Percentiles rank a stretch among this genome's conserved stretches.
Evolutionary conservation across 1,284 basidiomycete genomes (phyloP).

Genomic region (Mycena sp.): DNA sequence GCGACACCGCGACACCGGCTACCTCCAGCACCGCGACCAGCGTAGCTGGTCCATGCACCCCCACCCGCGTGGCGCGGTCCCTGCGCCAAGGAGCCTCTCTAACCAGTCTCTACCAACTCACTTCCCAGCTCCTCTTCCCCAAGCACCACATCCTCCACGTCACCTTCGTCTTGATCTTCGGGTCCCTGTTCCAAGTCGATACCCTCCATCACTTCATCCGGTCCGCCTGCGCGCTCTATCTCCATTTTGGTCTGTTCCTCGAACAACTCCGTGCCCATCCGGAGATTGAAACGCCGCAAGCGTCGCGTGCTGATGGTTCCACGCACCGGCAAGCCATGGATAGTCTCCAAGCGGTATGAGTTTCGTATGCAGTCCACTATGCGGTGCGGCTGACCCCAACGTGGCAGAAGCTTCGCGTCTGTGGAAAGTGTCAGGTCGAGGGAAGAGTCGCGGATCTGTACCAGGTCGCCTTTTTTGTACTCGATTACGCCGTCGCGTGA

Average conservation of each 20-base stretch:
- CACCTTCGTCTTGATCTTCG: not conserved
- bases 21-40: constrained; percentile 1
- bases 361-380: constrained; percentile 20
- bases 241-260: constrained; percentile 1
- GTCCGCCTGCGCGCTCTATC: not conserved
- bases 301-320: constrained; percentile 26
- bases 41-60: constrained; percentile 14
- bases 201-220: constrained; percentile 3
- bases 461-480: constrained; percentile 37
- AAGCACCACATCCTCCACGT: constrained; percentile 12
- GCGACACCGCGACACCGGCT: not conserved
- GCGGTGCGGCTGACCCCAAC: constrained; percentile 9
- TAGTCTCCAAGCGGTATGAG: constrained; percentile 32
- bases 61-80: constrained; percentile 5
- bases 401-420: constrained; percentile 33
- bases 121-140: not conserved
- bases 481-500: constrained; percentile 36
- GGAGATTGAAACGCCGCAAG: constrained; percentile 28
- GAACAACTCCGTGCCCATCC: constrained; percentile 26
- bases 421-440: constrained; percentile 39
- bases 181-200: not conserved
- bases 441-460: constrained; percentile 40
- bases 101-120: not conserved
- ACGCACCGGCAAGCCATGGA: constrained; percentile 21
- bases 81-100: not conserved